Base-by-base conservation (phyloP, 2,329 filamentous ascomycete genomes). In the Cadophora sp. region DNA sequence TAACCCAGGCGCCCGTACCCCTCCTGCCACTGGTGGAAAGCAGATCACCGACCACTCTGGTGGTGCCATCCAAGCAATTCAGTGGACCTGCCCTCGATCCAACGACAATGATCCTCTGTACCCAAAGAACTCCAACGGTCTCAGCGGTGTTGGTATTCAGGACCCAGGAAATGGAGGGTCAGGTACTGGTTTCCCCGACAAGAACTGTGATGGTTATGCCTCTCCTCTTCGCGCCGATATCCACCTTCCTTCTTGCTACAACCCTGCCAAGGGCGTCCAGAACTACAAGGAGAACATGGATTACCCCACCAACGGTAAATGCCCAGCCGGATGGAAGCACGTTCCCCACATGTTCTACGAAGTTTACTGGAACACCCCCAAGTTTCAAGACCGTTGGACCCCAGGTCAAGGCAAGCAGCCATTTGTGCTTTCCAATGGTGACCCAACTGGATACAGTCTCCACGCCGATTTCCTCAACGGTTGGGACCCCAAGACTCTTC, bases 241-340 rank as follows among this genome's bases (percentile, higher is more conserved):
- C 70, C 92, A 92, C 85, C 96, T 97, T 81, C 92, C 93, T 1
- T 94, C 91, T 3, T 97, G 93, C 85, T 96, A 93, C 89, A 92
- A 96, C 74, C 92, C 92, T 60, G 84, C 87, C 71, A 88, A 64
- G 22, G 71, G 69, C 16, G 81, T 85, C 4, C 58, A 73, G 0
- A 81, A 89, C 74, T 86, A 90, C 79, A 82, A 83, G 70, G 83
- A 82, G 39, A 87, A 97, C 77, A 86, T 97, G 71, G 89, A 89
- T 4, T 97, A 93, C 78, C 92, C 93, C 1, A 86, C 88, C 73
- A 83, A 94, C 66, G 81, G 83, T 22, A 91, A 91, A 13, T 97
- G 94, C 80, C 94, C 94, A 0, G 76, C 85, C 3, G 89, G 84
- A 16, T 94, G 87, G 77, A 83, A 84, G 33, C 89, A 91, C 66